Conservation (phyloP, 345 rosid species). For the Raphanus raphanistrum region DNA sequence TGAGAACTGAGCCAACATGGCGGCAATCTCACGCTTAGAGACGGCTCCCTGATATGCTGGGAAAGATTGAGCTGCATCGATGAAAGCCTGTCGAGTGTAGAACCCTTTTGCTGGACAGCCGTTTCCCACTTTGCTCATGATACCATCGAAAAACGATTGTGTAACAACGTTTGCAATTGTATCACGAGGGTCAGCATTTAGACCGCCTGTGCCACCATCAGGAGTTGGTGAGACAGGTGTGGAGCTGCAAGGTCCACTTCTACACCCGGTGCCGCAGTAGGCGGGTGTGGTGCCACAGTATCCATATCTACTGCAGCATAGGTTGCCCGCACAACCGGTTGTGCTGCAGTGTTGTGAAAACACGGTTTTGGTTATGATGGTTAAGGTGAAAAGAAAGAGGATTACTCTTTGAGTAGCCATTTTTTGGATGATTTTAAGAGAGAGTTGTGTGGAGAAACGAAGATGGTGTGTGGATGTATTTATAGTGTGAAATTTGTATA, state of each 20-base stretch:
- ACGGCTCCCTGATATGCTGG: conserved; percentile 40
- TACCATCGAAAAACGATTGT: conserved; percentile 45
- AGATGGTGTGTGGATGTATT: conserved; percentile 22
- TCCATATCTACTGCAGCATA: conserved; percentile 42
- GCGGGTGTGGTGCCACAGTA: conserved; percentile 36
- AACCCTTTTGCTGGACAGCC: conserved; percentile 55
- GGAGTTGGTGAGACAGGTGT: conserved; percentile 32
- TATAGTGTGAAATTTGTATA: conserved; percentile 18
- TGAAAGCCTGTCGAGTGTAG: conserved; percentile 45
- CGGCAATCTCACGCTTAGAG: conserved; percentile 54
- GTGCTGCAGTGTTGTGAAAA: conserved; percentile 31
- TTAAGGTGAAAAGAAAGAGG: conserved; percentile 21
- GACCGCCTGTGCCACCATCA: conserved; percentile 28
- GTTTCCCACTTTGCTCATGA: conserved; percentile 38
- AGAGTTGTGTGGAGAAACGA: conserved; percentile 21
- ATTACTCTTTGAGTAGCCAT: conserved; percentile 25
- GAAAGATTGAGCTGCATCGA: conserved; percentile 36
- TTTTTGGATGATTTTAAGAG: background rate
- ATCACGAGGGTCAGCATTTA: conserved; percentile 31
- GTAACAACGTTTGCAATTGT: conserved; percentile 48
- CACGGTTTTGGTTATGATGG: conserved; percentile 18
- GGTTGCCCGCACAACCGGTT: conserved; percentile 29
- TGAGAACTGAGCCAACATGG: conserved; percentile 50
- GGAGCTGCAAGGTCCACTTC: conserved; percentile 32
- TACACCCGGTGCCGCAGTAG: conserved; percentile 39